These are phyloP conservation scores for Trebouxiophyceae sp. DNA, from an alignment of 163 green algal species.

Conservation along the genomic window DNA sequence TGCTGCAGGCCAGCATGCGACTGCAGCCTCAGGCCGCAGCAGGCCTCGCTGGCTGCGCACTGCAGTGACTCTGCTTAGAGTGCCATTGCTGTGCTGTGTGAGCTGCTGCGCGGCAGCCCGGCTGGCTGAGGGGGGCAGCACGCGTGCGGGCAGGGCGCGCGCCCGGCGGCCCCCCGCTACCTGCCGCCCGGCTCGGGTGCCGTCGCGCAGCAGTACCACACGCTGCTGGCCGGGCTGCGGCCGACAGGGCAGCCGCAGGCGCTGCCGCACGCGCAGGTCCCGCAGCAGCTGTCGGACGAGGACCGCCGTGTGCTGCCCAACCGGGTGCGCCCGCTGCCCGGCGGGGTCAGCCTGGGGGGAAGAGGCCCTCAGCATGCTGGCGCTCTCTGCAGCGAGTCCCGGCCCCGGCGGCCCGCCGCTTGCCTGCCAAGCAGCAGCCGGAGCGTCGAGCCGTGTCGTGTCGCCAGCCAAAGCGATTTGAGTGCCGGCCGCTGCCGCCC, in stretches of 20 bases:
- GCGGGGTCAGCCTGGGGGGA: background rate
- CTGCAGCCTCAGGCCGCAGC: too few relatives aligned
- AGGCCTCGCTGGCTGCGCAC: too few relatives aligned
- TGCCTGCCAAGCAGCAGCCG: background rate
- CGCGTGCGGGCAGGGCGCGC: too few relatives aligned
- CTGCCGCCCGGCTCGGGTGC: too few relatives aligned
- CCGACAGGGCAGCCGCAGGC: background rate
- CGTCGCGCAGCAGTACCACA: background rate
- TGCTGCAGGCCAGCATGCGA: too few relatives aligned
- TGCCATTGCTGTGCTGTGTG: too few relatives aligned
- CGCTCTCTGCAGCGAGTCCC: background rate
- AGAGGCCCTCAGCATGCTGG: background rate
- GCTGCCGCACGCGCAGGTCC: background rate
- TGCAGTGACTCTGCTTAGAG: too few relatives aligned
- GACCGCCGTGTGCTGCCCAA: background rate
- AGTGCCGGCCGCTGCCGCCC: background rate
- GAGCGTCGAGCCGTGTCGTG: background rate
- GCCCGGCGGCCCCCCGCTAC: too few relatives aligned
- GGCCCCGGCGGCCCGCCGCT: background rate
- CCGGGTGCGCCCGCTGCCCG: background rate
- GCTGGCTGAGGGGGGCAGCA: too few relatives aligned
- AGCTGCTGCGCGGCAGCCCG: too few relatives aligned
- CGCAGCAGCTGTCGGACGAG: background rate
- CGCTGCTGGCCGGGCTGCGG: background rate
- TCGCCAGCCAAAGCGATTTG: background rate